Base-by-base conservation (phyloP, 495 filamentous ascomycete genomes). In the Xylona heveae region DNA sequence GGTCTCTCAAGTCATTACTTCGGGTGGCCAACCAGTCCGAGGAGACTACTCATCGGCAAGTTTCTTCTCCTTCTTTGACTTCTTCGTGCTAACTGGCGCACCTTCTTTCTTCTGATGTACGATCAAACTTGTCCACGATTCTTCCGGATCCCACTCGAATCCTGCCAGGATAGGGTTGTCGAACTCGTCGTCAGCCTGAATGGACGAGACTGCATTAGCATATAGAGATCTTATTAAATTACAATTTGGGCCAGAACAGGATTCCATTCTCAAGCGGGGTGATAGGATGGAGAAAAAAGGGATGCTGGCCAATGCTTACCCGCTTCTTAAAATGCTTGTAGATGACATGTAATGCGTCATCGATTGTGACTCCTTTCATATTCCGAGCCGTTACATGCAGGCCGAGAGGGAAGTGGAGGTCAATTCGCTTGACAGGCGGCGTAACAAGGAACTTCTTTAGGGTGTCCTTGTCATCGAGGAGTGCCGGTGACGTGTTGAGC, bases 281-380 rank as follows among this genome's bases (percentile, higher is more conserved):
- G 27, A 30, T 12, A 9, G 30, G 28, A 12, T 24, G 9, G 27
- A 38, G 22, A n/a, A 22, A 22, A 16, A 19, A 26, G 21, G 8
- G 22, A 44, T 19, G 9, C 15, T 12, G 18, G 7, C 25, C 17
- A n/a, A 13, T 7, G 36, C 55, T 37, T 56, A 78, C 83, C 72
- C 81, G 71, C 70, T 91, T 93, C 64, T 84, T 85, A 63, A 73
- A 88, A 41, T 76, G 68, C 61, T 91, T 91, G 64, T 88, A 61
- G 59, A 93, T 92, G 42, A 78, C 83, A 51, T 91, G 81, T 47
- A 91, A 49, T 34, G 80, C 83, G 54, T 93, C 83, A 59, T 90
- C 91, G 61, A 93, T 79, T 24, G 83, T 93, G 40, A 93, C 81
- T 22, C 83, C 83, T 51, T 85, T 84, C 38, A 78, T 52, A 51